Evolutionary conservation across 169 alveolate species (phyloP).

Genomic region (Plasmodium billcollinsi): DNA sequence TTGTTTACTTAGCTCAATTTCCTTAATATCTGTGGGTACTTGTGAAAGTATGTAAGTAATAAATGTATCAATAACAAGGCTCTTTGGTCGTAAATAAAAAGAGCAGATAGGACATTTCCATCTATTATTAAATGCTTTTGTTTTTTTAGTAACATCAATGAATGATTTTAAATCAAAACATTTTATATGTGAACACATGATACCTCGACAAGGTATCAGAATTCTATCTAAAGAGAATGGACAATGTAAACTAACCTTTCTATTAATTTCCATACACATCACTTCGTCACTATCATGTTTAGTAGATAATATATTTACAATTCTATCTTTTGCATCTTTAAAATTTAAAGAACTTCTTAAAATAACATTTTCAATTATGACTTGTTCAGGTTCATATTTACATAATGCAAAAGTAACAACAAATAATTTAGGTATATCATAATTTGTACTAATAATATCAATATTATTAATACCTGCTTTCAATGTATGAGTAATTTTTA

Average conservation of each 20-base stretch:
- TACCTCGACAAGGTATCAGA: conserved; percentile 93
- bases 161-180: conserved; percentile 93
- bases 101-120: conserved; percentile 96
- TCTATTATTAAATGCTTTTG: conserved; percentile 93
- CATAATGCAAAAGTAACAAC: conserved; percentile 84
- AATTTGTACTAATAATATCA: conserved; percentile 83
- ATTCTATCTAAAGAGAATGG: conserved; percentile 90
- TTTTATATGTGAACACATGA: conserved; percentile 91
- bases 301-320: conserved; percentile 77
- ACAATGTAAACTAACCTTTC: conserved; percentile 85
- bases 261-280: conserved; percentile 86
- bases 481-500: conserved; percentile 85
- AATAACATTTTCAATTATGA: conserved; percentile 78
- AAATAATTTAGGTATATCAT: conserved; percentile 79
- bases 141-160: conserved; percentile 90
- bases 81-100: conserved; percentile 89
- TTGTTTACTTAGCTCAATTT: conserved; percentile 77
- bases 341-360: conserved; percentile 76
- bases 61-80: conserved; percentile 89
- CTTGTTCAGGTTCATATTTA: conserved; percentile 83
- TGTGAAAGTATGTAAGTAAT: conserved; percentile 83
- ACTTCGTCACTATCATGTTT: conserved; percentile 89
- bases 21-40: conserved; percentile 77
- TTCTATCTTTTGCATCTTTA: conserved; percentile 72
- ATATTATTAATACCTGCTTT: conserved; percentile 83